Evolutionary conservation across 2,329 filamentous ascomycete genomes (phyloP), one percentile per base, ranked within the genome.

Genomic region (Fonsecaea pugnacius): DNA sequence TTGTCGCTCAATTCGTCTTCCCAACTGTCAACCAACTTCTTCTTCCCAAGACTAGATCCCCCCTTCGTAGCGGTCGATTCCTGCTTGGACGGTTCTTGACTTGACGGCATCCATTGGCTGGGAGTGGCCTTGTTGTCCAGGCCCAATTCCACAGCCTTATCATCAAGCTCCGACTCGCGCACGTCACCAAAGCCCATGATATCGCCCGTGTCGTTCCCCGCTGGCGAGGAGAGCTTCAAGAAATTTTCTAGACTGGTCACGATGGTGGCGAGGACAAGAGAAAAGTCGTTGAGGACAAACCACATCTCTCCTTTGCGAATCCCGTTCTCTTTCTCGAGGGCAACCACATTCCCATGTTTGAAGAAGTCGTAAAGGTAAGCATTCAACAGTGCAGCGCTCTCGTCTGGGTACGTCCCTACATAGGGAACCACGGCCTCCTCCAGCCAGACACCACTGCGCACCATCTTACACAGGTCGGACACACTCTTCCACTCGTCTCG

Each of bases 351-450:
- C 9, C 43, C 43, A 24, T 48, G 43, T 48, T 48, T 48, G 43
- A 48, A 48, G 43, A 48, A 48, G 43, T 48, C 43, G 43, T 48
- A 48, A 24, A 48, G 43, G 9, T 48, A 48, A 12, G 43, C 43
- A 14, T 48, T 48, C 16, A 48, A 27, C 4, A 48, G 43, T 5
- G 43, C 43, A 14, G 21, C 24, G 43, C 43, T 48, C 18, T 48
- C 43, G 21, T 48, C 24, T 5, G 43, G 43, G 10, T 48, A 48
- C 9, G 43, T 48, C 8, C 43, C 43, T 5, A 48, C 43, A 14
- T 24, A 48, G 18, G 43, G 43, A 18, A 48, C 43, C 24, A 24
- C 43, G 18, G 43, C 43, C 10, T 48, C 43, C 43, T 48, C 43
- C 10, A 48, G 43, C 43, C 43, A 48, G 43, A 48, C 43, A 24